phyloP scores from a whole-genome alignment of 1,139 yeast species.

The Taphrina deformans region DNA sequence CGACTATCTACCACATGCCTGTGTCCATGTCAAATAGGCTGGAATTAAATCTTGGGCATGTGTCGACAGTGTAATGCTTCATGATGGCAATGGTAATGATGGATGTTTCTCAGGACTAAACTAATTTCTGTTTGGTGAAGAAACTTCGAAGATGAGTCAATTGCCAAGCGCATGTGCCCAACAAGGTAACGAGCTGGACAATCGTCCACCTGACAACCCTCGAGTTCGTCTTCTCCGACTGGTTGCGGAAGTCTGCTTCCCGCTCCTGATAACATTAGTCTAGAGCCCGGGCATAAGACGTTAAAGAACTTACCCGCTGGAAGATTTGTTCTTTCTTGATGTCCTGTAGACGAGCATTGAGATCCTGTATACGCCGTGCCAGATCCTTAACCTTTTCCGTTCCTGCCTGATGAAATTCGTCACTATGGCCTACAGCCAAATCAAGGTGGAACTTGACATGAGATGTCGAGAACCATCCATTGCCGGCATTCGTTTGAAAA shows the following conservation, averaged over 20 bases:
- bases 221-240: constrained; percentile 64
- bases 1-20: too few species aligned
- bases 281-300: neutral
- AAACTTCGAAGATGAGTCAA: constrained; percentile 61
- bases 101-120: constrained; percentile 49
- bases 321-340: constrained; percentile 65
- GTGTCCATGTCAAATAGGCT: too few species aligned
- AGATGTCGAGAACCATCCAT: constrained; percentile 55
- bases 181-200: constrained; percentile 59
- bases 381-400: constrained; percentile 52
- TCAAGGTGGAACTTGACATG: constrained; percentile 48
- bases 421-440: constrained; percentile 57
- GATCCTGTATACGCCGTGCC: constrained; percentile 55
- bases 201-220: constrained; percentile 67
- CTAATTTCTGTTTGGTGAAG: constrained; percentile 66
- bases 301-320: constrained; percentile 49
- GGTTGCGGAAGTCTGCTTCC: constrained; percentile 67
- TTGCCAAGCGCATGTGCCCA: constrained; percentile 67
- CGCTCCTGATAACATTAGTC: constrained; percentile 49
- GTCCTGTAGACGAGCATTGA: constrained; percentile 58
- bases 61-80: too few species aligned
- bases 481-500: constrained; percentile 56
- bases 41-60: too few species aligned
- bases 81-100: too few species aligned
- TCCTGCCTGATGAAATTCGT: constrained; percentile 52